phyloP scores from a whole-genome alignment of 305 asterid genomes.

The Solanum aculeatissimum region DNA sequence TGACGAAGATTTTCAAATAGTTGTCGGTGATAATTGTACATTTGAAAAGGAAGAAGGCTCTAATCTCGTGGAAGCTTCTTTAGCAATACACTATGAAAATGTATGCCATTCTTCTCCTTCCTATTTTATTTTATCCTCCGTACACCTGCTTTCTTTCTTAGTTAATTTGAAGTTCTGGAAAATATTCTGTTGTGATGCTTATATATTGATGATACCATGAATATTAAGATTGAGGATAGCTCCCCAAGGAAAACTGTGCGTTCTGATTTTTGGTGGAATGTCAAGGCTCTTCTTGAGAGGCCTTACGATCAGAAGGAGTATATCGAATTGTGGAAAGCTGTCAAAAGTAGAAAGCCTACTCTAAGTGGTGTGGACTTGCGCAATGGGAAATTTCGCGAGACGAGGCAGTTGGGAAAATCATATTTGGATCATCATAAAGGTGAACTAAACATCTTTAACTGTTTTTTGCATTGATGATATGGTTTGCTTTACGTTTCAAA shows the following conservation, averaged over 20 bases:
- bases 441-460: background rate
- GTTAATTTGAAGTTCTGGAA: background rate
- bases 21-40: background rate
- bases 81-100: background rate
- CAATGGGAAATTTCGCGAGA: background rate
- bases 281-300: background rate
- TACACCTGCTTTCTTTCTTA: background rate
- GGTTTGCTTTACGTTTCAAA: background rate
- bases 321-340: background rate
- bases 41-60: background rate
- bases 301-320: background rate
- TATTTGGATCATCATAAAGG: background rate
- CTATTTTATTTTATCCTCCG: background rate
- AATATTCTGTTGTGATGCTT: background rate
- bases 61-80: background rate
- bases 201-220: background rate
- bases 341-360: background rate
- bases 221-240: background rate
- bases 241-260: background rate
- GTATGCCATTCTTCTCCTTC: conserved; percentile 1
- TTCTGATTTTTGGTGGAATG: conserved; percentile 1
- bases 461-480: background rate
- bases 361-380: background rate
- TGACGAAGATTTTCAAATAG: background rate
- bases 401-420: conserved; percentile 1